Conservation (phyloP, 768 basidiomycete species). For the Mycena rosella region DNA sequence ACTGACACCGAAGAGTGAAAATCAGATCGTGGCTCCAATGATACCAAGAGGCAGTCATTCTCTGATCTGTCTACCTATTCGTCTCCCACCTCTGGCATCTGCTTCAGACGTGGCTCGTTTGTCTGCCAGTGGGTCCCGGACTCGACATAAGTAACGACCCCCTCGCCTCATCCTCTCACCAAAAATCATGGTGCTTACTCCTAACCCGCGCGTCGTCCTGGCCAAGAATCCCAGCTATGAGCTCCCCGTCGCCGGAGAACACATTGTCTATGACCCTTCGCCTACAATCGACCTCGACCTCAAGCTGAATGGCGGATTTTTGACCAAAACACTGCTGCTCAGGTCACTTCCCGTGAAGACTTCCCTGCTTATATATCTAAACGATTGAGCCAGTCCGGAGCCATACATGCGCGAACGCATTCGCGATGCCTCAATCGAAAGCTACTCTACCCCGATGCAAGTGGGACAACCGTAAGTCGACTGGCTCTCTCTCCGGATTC, state of each 20-base stretch:
- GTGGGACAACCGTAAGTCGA: conserved; percentile 34
- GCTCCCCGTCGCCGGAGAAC: conserved; percentile 42
- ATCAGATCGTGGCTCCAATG: too few species aligned
- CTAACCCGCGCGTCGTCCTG: conserved; percentile 4
- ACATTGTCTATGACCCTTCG: conserved; percentile 45
- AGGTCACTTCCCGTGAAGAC: conserved; percentile 24
- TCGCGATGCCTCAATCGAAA: conserved; percentile 39
- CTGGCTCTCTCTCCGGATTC: background rate
- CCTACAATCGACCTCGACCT: conserved; percentile 52
- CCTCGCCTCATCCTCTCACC: background rate
- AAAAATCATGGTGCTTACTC: background rate
- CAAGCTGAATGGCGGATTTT: conserved; percentile 45
- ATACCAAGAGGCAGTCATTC: too few species aligned
- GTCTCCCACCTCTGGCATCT: too few species aligned
- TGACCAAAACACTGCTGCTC: conserved; percentile 54
- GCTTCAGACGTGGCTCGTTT: too few species aligned
- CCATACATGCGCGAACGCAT: conserved; percentile 44
- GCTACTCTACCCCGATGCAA: conserved; percentile 34
- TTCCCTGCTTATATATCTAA: background rate
- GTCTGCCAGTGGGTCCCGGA: background rate
- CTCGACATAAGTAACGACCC: background rate
- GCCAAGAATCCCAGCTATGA: background rate
- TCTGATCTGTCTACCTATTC: too few species aligned
- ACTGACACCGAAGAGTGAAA: too few species aligned
- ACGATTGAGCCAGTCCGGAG: conserved; percentile 34